phyloP scores from a whole-genome alignment of 257 asterid species.

The Nicotiana undulata region DNA sequence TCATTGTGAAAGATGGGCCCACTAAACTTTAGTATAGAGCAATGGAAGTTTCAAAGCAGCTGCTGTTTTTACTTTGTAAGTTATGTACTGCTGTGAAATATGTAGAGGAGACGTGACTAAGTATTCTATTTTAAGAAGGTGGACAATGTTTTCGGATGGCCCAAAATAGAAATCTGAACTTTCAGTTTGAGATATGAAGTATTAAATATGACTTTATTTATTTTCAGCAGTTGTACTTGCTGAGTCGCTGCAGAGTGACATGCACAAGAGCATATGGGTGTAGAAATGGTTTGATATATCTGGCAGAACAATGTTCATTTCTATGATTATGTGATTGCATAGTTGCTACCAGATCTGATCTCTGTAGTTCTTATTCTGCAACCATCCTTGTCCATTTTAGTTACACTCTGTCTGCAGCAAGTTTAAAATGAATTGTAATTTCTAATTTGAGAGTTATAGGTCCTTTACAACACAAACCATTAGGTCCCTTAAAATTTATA shows the following conservation, averaged over 20 bases:
- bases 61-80: not conserved
- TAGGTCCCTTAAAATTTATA: not conserved
- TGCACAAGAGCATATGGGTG: not conserved
- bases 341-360: not conserved
- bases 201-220: not conserved
- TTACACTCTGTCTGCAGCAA: not conserved
- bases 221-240: not conserved
- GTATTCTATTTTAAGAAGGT: not conserved
- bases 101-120: not conserved
- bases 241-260: conserved; percentile 1
- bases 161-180: not conserved
- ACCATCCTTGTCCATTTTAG: not conserved
- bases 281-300: not conserved
- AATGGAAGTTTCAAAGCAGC: not conserved
- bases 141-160: not conserved
- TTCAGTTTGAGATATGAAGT: not conserved
- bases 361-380: conserved; percentile 1
- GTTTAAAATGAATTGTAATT: not conserved
- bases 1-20: not conserved
- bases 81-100: not conserved
- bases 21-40: not conserved
- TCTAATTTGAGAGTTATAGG: not conserved
- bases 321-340: not conserved
- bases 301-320: not conserved
- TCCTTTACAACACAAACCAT: not conserved